These are phyloP conservation scores for Dactylellina leptospora DNA, from an alignment of 2,329 filamentous ascomycete species.

Conservation along the genomic window DNA sequence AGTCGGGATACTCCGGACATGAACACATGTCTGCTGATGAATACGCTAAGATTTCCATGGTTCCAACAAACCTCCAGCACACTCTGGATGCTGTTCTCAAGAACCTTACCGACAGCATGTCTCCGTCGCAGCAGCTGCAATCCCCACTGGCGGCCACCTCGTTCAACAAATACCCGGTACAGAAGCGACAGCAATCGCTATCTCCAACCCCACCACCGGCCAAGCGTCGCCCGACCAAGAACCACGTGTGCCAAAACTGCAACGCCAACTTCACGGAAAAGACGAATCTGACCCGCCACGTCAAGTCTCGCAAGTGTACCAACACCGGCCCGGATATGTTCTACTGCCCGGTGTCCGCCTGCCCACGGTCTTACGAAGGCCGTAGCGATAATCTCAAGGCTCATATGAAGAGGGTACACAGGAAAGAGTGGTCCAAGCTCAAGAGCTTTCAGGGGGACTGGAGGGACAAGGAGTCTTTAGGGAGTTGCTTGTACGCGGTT, in stretches of 20 bases:
- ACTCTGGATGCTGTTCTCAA: conserved; percentile 33
- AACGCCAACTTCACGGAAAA: conserved; percentile 45
- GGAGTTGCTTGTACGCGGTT: conserved; percentile 3
- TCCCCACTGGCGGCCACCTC: conserved; percentile 1
- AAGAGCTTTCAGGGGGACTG: conserved; percentile 40
- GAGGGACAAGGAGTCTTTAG: conserved; percentile 30
- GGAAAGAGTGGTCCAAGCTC: conserved; percentile 46
- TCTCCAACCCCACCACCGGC: conserved; percentile 40
- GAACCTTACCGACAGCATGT: conserved; percentile 22
- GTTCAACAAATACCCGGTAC: too few species aligned
- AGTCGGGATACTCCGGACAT: neutral
- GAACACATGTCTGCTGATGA: conserved; percentile 19
- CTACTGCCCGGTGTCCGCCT: conserved; percentile 39
- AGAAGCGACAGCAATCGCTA: conserved; percentile 30
- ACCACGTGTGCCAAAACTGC: conserved; percentile 38
- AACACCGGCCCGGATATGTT: conserved; percentile 42
- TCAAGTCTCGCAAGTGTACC: conserved; percentile 50
- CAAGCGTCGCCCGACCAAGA: conserved; percentile 31
- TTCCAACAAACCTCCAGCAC: conserved; percentile 36
- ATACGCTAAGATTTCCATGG: conserved; percentile 23
- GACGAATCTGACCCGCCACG: conserved; percentile 47
- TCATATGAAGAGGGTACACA: conserved; percentile 52
- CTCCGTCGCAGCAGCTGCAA: neutral
- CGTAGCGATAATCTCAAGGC: conserved; percentile 50
- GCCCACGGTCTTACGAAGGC: conserved; percentile 43